Evolutionary conservation across 73 alveolate species (phyloP), one percentile per base, ranked within the genome.

Genomic region (Loxodes magnus): DNA sequence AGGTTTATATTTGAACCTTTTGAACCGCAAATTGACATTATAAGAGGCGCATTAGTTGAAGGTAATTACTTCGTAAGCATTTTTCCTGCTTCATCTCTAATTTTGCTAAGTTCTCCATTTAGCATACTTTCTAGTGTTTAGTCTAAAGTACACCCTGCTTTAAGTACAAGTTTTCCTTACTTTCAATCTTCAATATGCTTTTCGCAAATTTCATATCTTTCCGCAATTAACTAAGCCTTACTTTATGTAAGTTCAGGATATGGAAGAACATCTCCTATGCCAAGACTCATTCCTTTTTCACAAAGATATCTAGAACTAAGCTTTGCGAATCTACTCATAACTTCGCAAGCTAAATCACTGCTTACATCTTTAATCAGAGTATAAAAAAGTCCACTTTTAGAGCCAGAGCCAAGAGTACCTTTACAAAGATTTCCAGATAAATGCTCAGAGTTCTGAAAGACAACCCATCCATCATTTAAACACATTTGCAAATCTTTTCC

Each of bases 381-480:
- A 54, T 82, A 86, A 30, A 93, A 64, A 52, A 93, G 54, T 2
- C 99, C 98, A 20, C 43, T 60, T 71, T 93, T 90, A 17, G 92
- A 76, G 7, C 91, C 97, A 22, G 78, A 53, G 53, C 98, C 99
- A 44, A 93, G 55, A 19, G 96, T 89, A 21, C 82, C 83, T 69
- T 95, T 95, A 66, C 98, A 93, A 9, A 95, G 59, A 58, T 80
- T 87, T 39, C 99, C 99, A 60, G 94, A 73, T 54, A 95, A 62
- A 19, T 93, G 74, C 68, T 90, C 97, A 0, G 96, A 82, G 64
- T 88, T 88, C 56, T 78, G 67, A 52, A 95, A 86, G 16, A 90
- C 28, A n/a, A 95, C 99, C 87, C 82, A 95, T 4, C 99, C 99
- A 72, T 95, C 99, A 25, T 85, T 80, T 4, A 91, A 91, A 48